These are phyloP conservation scores for Backusella australiensis DNA, from an alignment of 192 early-diverging fungal genomes.

Conservation along the genomic window DNA sequence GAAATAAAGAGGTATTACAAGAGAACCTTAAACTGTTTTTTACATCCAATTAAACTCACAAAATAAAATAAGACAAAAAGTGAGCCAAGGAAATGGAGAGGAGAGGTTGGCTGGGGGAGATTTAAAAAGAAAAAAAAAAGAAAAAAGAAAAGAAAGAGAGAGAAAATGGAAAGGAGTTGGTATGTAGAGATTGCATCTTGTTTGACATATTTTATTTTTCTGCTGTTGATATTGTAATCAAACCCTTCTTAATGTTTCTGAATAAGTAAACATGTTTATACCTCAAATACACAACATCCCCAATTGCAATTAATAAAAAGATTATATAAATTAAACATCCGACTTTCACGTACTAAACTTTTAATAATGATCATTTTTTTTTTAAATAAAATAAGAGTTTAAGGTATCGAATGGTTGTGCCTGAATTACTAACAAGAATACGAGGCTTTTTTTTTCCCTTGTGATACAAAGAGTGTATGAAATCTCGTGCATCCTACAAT, in stretches of 20 bases:
- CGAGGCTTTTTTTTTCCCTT: not conserved
- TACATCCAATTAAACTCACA: conserved; percentile 4
- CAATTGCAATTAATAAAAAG: not conserved
- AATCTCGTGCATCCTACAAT: not conserved
- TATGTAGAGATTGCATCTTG: not conserved
- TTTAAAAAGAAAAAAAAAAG: not conserved
- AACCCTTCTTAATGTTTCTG: not conserved
- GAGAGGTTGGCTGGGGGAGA: not conserved
- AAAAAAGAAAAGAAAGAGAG: not conserved
- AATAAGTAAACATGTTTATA: not conserved
- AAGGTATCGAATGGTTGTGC: not conserved
- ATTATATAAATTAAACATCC: not conserved
- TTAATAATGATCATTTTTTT: not conserved
- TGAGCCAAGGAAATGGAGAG: not conserved
- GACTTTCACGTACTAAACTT: not conserved
- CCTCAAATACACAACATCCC: not conserved
- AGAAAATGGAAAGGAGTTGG: too few species aligned
- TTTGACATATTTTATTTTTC: not conserved
- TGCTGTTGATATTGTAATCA: not conserved
- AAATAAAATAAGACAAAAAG: not conserved
- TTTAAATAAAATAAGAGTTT: not conserved
- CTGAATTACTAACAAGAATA: conserved; percentile 3
- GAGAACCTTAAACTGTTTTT: not conserved
- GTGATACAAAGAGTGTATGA: not conserved
- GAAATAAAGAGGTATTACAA: not conserved